Percentiles rank a stretch among this genome's conserved stretches.
These are phyloP conservation scores for Hypoxylon sp. DNA, from an alignment of 2,329 filamentous ascomycete species.

Conservation along the genomic window DNA sequence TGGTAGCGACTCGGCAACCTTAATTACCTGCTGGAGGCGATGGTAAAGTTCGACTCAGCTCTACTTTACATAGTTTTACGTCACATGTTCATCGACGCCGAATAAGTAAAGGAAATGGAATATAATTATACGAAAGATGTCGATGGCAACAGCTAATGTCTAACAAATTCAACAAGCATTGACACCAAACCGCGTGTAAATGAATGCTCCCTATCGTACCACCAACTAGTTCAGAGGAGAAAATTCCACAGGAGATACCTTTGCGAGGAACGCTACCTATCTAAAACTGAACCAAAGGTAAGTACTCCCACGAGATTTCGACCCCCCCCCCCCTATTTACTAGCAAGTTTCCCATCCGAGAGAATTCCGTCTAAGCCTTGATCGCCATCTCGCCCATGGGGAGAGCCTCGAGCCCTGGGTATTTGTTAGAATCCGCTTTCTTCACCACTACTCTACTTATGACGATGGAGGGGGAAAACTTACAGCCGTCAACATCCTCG, in stretches of 20 bases:
- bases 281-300: too few species aligned
- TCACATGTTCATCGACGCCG: too few species aligned
- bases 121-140: constrained; percentile 28
- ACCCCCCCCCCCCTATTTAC: too few species aligned
- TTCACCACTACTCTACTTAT: too few species aligned
- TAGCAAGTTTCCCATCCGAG: constrained; percentile 2
- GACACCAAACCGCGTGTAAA: constrained; percentile 16
- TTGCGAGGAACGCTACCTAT: background rate
- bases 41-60: too few species aligned
- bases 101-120: constrained; percentile 12
- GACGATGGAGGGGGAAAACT: constrained; percentile 39
- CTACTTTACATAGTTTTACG: too few species aligned
- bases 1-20: too few species aligned
- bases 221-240: constrained; percentile 13
- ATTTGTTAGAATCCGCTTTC: background rate
- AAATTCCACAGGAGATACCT: background rate
- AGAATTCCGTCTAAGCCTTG: constrained; percentile 39
- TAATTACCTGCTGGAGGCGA: too few species aligned
- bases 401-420: constrained; percentile 43
- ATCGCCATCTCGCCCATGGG: constrained; percentile 46
- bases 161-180: constrained; percentile 24
- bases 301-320: background rate
- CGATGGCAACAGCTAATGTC: constrained; percentile 31
- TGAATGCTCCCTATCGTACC: constrained; percentile 20
- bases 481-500: constrained; percentile 60